Percentiles rank a stretch among this genome's conserved stretches.
These are phyloP conservation scores for Malbranchea cinnamomea DNA, from an alignment of 2,329 filamentous ascomycete genomes.

Conservation along the genomic window DNA sequence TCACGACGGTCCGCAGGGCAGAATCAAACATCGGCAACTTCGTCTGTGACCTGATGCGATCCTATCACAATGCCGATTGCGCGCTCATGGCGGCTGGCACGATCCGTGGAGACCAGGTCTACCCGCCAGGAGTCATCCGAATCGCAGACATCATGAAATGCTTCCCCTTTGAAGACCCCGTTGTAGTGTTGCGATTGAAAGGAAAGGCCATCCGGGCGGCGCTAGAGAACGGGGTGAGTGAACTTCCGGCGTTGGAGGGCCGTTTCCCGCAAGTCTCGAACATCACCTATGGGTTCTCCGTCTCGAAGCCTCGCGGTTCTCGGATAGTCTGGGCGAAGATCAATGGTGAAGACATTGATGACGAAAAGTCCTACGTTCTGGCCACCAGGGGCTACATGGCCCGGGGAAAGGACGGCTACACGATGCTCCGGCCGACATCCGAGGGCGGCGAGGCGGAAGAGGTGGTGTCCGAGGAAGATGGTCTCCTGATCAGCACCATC, in stretches of 20 bases:
- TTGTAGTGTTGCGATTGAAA: constrained; percentile 57
- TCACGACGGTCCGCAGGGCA: constrained; percentile 59
- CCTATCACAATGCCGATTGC: constrained; percentile 67
- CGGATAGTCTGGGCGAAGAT: constrained; percentile 51
- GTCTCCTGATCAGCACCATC: constrained; percentile 72
- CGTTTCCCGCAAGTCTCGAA: constrained; percentile 79
- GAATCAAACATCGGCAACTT: constrained; percentile 87
- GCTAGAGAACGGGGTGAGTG: constrained; percentile 67
- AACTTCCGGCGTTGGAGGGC: constrained; percentile 70
- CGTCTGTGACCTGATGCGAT: constrained; percentile 79
- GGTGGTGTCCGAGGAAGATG: constrained; percentile 72
- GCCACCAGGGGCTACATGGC: constrained; percentile 82
- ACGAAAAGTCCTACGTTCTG: constrained; percentile 51
- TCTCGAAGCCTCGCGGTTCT: constrained; percentile 41
- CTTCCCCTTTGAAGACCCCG: constrained; percentile 85
- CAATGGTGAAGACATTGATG: constrained; percentile 45
- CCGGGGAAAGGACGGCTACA: constrained; percentile 74
- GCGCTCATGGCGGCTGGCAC: constrained; percentile 74
- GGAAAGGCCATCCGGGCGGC: constrained; percentile 65
- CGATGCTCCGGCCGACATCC: constrained; percentile 55
- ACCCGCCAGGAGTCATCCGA: constrained; percentile 61
- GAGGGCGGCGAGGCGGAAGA: constrained; percentile 66
- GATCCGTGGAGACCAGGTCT: constrained; percentile 77
- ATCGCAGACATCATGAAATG: constrained; percentile 76
- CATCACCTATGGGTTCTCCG: constrained; percentile 61